Percentiles rank a stretch among this genome's conserved stretches.
Conservation (phyloP, 441 rosid species). For the Populus hybrid region DNA sequence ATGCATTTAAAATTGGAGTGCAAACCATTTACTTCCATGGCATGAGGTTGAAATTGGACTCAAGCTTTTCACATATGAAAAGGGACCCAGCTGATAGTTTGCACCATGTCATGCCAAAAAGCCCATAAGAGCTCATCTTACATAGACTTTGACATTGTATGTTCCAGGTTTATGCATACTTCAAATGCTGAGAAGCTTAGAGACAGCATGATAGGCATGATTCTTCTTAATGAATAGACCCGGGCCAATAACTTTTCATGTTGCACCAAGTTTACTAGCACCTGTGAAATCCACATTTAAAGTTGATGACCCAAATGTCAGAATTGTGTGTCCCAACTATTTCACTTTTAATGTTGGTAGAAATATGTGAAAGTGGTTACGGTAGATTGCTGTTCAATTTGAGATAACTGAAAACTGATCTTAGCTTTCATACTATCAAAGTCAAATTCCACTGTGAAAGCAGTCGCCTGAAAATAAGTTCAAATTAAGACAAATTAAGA, state of each 20-base stretch:
- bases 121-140: background rate
- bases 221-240: background rate
- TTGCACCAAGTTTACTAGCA: background rate
- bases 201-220: background rate
- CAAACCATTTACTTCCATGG: background rate
- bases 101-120: background rate
- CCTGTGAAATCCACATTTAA: background rate
- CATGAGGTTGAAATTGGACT: slow-evolving; percentile 1
- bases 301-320: background rate
- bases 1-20: background rate
- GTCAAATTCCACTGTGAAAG: background rate
- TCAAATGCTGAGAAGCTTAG: background rate
- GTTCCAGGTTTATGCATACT: background rate
- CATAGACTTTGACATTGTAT: background rate
- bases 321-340: background rate
- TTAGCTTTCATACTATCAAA: background rate
- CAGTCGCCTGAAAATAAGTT: background rate
- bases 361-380: background rate
- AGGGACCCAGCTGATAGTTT: background rate
- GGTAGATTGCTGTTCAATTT: background rate
- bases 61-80: background rate
- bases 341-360: background rate
- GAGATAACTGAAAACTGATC: background rate
- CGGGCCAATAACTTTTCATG: background rate
- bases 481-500: too few relatives aligned